Evolutionary conservation across 495 filamentous ascomycete genomes (phyloP).

Genomic region (Geoglossum glabrum): DNA sequence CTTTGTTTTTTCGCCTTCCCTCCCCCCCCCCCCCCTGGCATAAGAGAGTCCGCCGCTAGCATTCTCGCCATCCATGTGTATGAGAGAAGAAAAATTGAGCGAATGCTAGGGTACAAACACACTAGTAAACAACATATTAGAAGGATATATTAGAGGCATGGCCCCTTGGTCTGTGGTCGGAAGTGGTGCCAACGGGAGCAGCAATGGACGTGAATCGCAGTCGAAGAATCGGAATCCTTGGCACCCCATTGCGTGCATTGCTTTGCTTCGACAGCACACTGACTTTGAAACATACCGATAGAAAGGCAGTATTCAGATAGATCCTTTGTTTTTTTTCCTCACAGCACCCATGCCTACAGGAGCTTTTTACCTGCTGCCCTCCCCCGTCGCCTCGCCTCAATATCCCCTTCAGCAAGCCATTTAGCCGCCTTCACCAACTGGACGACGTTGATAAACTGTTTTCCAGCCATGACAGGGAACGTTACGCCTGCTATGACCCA

Average conservation of each 20-base stretch:
- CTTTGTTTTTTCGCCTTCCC: no score
- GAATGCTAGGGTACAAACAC: not conserved
- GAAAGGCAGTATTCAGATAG: not conserved
- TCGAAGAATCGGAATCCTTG: no score
- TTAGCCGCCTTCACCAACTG: constrained; percentile 85
- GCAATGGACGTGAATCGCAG: no score
- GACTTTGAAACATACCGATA: not conserved
- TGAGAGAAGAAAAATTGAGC: not conserved
- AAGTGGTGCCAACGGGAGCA: no score
- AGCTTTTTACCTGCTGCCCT: constrained; percentile 27
- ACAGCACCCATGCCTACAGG: not conserved
- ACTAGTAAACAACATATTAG: not conserved
- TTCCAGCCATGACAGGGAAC: constrained; percentile 68
- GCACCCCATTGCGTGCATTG: no score
- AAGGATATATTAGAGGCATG: not conserved
- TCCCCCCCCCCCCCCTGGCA: not conserved
- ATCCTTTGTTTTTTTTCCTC: not conserved
- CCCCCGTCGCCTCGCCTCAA: constrained; percentile 29
- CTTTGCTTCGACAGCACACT: no score
- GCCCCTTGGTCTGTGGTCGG: not conserved
- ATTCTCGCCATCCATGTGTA: not conserved
- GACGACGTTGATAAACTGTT: constrained; percentile 86
- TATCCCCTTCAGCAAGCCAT: constrained; percentile 82
- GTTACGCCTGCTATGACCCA: constrained; percentile 76
- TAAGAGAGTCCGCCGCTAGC: not conserved